Evolutionary conservation across 768 basidiomycete species (phyloP).

Genomic region (Coprinopsis sp.): DNA sequence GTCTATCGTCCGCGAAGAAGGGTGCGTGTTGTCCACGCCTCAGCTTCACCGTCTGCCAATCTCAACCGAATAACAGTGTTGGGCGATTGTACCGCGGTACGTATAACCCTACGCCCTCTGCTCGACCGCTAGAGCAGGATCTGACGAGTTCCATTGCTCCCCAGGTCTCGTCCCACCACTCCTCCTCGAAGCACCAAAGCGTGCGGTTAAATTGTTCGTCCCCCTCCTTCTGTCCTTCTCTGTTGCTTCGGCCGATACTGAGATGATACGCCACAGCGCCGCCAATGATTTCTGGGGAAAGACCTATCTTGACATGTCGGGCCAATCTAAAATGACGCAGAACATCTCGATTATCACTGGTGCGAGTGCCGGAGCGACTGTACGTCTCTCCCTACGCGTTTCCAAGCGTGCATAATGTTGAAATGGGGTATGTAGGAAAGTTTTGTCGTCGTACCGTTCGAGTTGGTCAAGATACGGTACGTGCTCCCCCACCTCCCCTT

Average conservation of each 20-base stretch:
- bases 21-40: slow-evolving; percentile 53
- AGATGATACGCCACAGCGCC: slow-evolving; percentile 31
- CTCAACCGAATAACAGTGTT: slow-evolving; percentile 35
- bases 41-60: slow-evolving; percentile 4
- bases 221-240: no score
- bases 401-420: neutral
- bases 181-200: slow-evolving; percentile 94
- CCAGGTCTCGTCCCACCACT: slow-evolving; percentile 90
- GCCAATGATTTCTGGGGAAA: slow-evolving; percentile 97
- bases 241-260: neutral
- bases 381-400: slow-evolving; percentile 18
- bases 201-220: slow-evolving; percentile 90
- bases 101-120: neutral
- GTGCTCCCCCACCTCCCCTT: slow-evolving; percentile 8
- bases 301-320: slow-evolving; percentile 55
- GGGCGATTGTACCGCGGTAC: slow-evolving; percentile 87
- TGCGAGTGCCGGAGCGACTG: slow-evolving; percentile 89
- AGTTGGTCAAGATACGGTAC: slow-evolving; percentile 86
- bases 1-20: slow-evolving; percentile 85
- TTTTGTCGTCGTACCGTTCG: slow-evolving; percentile 94
- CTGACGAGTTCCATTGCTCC: slow-evolving; percentile 1
- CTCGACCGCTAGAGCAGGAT: neutral
- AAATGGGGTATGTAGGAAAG: slow-evolving; percentile 51
- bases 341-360: slow-evolving; percentile 86
- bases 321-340: slow-evolving; percentile 84